Base-by-base conservation (phyloP, 441 rosid genomes). In the Kokia cookei region DNA sequence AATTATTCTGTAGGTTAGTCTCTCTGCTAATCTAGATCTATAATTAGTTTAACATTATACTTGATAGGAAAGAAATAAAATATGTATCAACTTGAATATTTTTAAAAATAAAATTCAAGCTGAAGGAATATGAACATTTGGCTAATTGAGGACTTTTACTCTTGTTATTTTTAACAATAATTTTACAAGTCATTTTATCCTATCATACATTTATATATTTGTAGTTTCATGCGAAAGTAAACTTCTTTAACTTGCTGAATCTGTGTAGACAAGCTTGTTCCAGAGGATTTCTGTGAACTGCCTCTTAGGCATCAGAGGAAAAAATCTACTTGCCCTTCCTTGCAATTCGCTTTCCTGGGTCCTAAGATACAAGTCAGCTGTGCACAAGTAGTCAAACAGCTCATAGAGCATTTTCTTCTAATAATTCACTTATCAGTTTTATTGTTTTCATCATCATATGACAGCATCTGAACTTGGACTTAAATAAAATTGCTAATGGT, bases 301-400 rank as follows among this genome's bases (percentile, higher is more conserved):
- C 84, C 87, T 55, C 85, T 84, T 59, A 61, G 87, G 73, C 87
- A 84, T 79, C 85, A 82, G 26, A 76, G 73, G 62, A 84, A 75
- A 76, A 78, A 70, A 48, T 69, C 77, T 48, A 65, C 85, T 48
- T 82, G 75, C 60, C 85, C 87, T 71, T 76, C 85, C 17, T 73
- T 84, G 75, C 84, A 75, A 71, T 84, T 84, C 67, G 65, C 77
- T 73, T 84, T 80, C 79, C 2, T 82, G 81, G 85, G 85, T 78
- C 84, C 85, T 63, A 82, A 80, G 70, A 71, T 84, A 57, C 74
- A 72, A 4, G 76, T 84, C 62, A 82, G 72, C 81, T 62, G 82
- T 29, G 65, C 74, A 2, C 81, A 82, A 84, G 87, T 82, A 76
- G 17, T 32, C n/a, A 57, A 71, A 27, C 27, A 17, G 63, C 58